phyloP scores from a whole-genome alignment of 2,329 filamentous ascomycete species.

The Hirsutella minnesotensis region DNA sequence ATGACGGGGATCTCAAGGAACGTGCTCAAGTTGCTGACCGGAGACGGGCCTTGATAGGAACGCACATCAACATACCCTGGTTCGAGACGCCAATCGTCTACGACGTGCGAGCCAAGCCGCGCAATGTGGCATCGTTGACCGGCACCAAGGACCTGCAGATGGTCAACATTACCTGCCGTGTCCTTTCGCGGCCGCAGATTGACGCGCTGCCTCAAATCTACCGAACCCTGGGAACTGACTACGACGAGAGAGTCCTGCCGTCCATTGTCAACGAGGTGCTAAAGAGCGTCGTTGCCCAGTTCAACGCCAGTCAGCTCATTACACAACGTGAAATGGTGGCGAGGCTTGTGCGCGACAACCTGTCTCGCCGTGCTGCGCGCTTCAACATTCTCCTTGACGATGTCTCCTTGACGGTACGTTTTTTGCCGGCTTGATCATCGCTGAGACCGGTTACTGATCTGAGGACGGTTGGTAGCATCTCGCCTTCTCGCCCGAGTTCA shows the following conservation, averaged over 20 bases:
- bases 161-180: constrained; percentile 99
- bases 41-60: constrained; percentile 43
- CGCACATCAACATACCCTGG: constrained; percentile 90
- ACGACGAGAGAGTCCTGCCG: constrained; percentile 91
- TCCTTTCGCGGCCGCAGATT: constrained; percentile 81
- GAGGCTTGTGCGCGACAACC: constrained; percentile 80
- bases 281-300: constrained; percentile 97
- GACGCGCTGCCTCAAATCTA: constrained; percentile 92
- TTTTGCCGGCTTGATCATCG: too few relatives aligned
- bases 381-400: constrained; percentile 98
- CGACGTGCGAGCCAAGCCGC: constrained; percentile 94
- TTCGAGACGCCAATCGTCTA: constrained; percentile 95
- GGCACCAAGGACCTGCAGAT: constrained; percentile 99
- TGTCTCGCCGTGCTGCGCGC: constrained; percentile 77
- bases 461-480: constrained; percentile 40
- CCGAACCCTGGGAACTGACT: constrained; percentile 86
- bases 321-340: constrained; percentile 98
- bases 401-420: constrained; percentile 81
- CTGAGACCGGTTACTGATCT: not conserved
- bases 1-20: too few relatives aligned
- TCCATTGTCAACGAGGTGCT: constrained; percentile 98
- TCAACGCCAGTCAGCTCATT: constrained; percentile 96
- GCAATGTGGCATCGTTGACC: constrained; percentile 91
- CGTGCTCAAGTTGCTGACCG: constrained; percentile 5
- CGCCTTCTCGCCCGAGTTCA: constrained; percentile 63